Conservation (phyloP, 345 rosid genomes). For the Stellera chamaejasme region DNA sequence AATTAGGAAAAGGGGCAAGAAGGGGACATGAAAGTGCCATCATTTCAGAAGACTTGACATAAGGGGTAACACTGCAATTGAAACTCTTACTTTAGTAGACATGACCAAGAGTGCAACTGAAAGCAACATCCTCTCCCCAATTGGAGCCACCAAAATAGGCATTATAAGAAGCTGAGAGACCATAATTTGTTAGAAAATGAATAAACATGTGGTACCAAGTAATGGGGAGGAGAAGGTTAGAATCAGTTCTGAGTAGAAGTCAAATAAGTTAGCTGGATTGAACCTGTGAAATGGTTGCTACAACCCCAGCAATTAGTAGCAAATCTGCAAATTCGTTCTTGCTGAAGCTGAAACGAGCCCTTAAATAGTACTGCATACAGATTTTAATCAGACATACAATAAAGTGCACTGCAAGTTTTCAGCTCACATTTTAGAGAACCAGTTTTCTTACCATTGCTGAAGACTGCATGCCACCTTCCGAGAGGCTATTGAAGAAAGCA, state of each 20-base stretch:
- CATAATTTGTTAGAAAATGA: not conserved
- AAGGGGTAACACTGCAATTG: not conserved
- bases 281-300: slow-evolving; percentile 66
- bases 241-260: not conserved
- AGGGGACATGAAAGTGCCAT: no score
- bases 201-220: not conserved
- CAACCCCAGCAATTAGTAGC: slow-evolving; percentile 40
- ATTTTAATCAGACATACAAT: not conserved
- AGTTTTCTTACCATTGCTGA: slow-evolving; percentile 41
- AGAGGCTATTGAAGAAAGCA: slow-evolving; percentile 64
- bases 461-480: slow-evolving; percentile 57
- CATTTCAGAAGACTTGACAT: not conserved
- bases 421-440: not conserved
- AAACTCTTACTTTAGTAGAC: slow-evolving; percentile 30
- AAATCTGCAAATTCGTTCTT: slow-evolving; percentile 76
- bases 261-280: not conserved
- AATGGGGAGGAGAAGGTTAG: not conserved
- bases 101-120: slow-evolving; percentile 55
- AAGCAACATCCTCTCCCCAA: slow-evolving; percentile 62
- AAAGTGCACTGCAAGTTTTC: not conserved
- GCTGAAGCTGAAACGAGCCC: slow-evolving; percentile 85
- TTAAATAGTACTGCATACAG: slow-evolving; percentile 58
- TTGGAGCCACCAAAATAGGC: slow-evolving; percentile 48
- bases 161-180: slow-evolving; percentile 55
- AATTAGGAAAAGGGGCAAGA: no score